Evolutionary conservation across 2,329 filamentous ascomycete species (phyloP), one percentile per base, ranked within the genome.

Genomic region (Botryotinia globosa): DNA sequence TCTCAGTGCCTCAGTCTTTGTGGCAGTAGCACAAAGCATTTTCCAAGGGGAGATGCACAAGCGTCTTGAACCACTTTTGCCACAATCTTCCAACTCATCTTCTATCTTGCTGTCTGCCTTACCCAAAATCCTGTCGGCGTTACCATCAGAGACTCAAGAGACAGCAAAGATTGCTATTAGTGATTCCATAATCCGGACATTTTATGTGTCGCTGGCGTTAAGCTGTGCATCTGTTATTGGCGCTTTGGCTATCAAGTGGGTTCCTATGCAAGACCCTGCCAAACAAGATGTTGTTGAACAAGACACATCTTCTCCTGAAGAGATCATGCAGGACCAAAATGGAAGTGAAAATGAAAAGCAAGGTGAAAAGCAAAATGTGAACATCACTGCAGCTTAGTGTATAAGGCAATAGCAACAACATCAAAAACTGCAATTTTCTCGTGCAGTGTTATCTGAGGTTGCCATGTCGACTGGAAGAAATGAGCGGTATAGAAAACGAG

Each of bases 91-190:
- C 32, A 51, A n/a, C 63, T 25, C 63, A 3, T 48, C 42, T 34
- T 62, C 37, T 42, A n/a, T 62, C 22, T 62, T 42, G 14, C 37
- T 62, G 25, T 29, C 59, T 62, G 37, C 37, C 25, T 62, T 62
- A 22, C 59, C 37, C 34, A n/a, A 84, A 71, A 78, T 90, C 29
- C 83, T 85, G 74, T 77, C 81, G 0, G 79, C 80, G 22, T 83
- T 90, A 58, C 80, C 82, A 0, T 45, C 75, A 0, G 73, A 84
- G 63, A 83, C 81, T 73, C 78, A 87, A 2, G 72, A 77, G 2
- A 80, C 80, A 2, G 86, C 88, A 42, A 80, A 87, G 18, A 62
- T 76, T 0, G 87, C 85, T 0, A 93, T 93, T 82, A 92, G 92
- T 78, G 79, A 83, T 42, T 84, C 89, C 0, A 80, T 93, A 48